Evolutionary conservation across 192 early-diverging fungal species (phyloP).

Genomic region (Phlyctochytrium planicorne): DNA sequence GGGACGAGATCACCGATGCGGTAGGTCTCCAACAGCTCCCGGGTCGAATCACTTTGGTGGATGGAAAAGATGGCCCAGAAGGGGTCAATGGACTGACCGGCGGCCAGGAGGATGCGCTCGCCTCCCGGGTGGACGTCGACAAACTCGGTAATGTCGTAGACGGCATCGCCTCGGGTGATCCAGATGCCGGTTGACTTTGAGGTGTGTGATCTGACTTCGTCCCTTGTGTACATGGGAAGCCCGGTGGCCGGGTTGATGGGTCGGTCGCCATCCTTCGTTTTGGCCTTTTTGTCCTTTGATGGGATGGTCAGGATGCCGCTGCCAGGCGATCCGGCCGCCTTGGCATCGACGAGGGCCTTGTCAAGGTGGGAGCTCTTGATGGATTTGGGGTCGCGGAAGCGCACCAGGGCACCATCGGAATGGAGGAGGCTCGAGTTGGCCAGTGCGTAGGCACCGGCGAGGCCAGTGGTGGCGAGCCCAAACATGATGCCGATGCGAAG

Average conservation of each 20-base stretch:
- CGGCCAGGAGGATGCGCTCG: slow-evolving; percentile 50
- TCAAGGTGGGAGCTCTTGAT: background rate
- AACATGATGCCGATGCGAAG: background rate
- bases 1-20: slow-evolving; percentile 43
- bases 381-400: background rate
- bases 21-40: slow-evolving; percentile 45
- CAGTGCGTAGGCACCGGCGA: background rate
- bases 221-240: slow-evolving; percentile 25
- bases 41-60: slow-evolving; percentile 38
- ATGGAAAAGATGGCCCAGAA: slow-evolving; percentile 57
- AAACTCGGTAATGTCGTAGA: slow-evolving; percentile 56
- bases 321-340: background rate
- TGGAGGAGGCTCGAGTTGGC: background rate
- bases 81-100: slow-evolving; percentile 53
- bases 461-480: background rate
- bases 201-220: slow-evolving; percentile 44
- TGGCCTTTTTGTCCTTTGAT: background rate
- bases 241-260: background rate
- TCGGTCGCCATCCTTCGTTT: background rate
- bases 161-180: slow-evolving; percentile 42
- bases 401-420: background rate
- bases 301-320: background rate
- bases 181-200: slow-evolving; percentile 41
- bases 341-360: background rate
- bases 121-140: slow-evolving; percentile 56